Base-by-base conservation (phyloP, 2,329 filamentous ascomycete genomes). In the Chaetomiaceae sp. region DNA sequence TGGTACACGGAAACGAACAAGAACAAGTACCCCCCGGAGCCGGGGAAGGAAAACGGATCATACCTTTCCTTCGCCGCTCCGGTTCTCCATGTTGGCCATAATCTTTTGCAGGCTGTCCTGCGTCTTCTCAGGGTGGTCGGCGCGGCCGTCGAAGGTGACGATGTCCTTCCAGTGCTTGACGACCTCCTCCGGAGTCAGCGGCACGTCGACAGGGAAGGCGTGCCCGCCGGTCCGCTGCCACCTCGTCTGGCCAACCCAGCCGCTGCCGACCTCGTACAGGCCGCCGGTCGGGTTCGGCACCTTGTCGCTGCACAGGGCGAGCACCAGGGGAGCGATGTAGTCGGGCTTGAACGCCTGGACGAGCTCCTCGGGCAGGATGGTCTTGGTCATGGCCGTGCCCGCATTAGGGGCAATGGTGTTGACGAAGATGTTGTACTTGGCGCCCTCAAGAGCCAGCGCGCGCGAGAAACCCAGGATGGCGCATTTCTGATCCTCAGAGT, bases 261-360 rank as follows among this genome's bases (percentile, higher is more conserved):
- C 93, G 63, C 87, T 93, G 60, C 93, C 93, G 58, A 91, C 88
- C 72, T 98, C 93, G 70, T 89, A 98, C 38, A 98, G 78, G 43
- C 84, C 84, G 55, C 91, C 91, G 48, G 89, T 96, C 14, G 82
- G 79, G 57, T 86, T 79, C 22, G 93, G 91, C 43, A 89, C 82
- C 70, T 88, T 87, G 72, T 98, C 93, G 65, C 82, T 88, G 67
- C 68, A 75, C 48, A 98, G 85, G 35, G 90, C 81, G 45, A 91
- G 81, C 42, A 98, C 90, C 30, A 97, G 72, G 51, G 93, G 93
- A 43, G 93, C 93, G 66, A 98, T 90, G 69, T 95, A 97, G 64
- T 97, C 91, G 50, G 93, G 93, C 82, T 97, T 98, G 78, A 98
- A 95, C 37, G 93, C 91, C 73, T 97, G 90, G 15, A 98, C 90